Evolutionary conservation across 1,139 yeast species (phyloP), one percentile per base, ranked within the genome.

Genomic region (Protomyces pachydermus): DNA sequence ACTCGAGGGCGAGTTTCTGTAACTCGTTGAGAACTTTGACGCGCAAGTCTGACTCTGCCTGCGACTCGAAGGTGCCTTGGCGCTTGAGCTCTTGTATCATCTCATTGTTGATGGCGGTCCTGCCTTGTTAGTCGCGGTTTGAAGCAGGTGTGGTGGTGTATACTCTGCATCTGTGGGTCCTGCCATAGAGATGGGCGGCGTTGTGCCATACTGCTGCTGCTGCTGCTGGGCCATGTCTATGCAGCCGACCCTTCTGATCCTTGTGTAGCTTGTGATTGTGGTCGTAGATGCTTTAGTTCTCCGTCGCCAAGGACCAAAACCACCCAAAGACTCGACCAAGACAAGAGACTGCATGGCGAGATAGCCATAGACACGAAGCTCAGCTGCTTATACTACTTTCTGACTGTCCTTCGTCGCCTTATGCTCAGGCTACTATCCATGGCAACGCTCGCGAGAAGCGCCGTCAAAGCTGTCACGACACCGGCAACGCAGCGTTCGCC

Each of bases 41-140:
- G 71, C 98, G 81, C 48, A 18, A 32, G 3, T 51, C 34, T 28
- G 66, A 64, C 69, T 73, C 72, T 85, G 88, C 69, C 80, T 83
- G 0, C 56, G 86, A 80, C 74, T 93, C 99, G 74, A 93, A 93
- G 0, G 97, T 90, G 1, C 91, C 93, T 70, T 88, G 87, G n/a
- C 77, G 78, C 74, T 90, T 88, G 63, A 93, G 79, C 73, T 91
- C 98, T 63, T 81, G 82, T 61, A 93, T 85, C 74, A 95, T 77
- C 57, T 79, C 75, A 71, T 89, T 96, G 74, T 93, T 93, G 65
- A 91, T 76, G 25, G 77, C 78, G 64, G 84, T 84, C 18, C 48
- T 42, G 23, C 3, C 8, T 28, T 6, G 32, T 28, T 28, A 28
- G 32, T 6, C 32, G 8, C 32, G 1, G 32, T 28, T 28, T 28